These are phyloP conservation scores for Trametes cubensis DNA, from an alignment of 768 basidiomycete species.

Conservation along the genomic window DNA sequence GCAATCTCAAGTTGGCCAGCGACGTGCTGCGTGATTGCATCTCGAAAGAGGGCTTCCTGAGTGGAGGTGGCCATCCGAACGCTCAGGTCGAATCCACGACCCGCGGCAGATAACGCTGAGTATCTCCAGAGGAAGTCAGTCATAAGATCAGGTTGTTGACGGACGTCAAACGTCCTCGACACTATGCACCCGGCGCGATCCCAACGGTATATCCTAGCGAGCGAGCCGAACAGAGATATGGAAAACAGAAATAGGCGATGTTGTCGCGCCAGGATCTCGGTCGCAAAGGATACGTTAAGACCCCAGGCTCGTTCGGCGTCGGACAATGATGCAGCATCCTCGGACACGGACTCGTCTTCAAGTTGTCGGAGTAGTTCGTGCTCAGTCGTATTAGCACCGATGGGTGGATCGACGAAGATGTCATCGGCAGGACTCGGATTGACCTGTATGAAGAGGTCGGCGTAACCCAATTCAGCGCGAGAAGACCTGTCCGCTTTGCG, in stretches of 20 bases:
- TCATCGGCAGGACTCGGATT: background rate
- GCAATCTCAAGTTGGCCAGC: background rate
- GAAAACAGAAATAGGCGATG: constrained; percentile 35
- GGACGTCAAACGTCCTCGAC: constrained; percentile 32
- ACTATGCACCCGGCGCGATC: constrained; percentile 40
- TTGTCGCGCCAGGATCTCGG: constrained; percentile 29
- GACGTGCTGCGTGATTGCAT: background rate
- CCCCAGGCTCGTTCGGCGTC: background rate
- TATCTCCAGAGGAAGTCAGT: constrained; percentile 38
- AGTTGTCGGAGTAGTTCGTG: too few species aligned
- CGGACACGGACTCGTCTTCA: background rate
- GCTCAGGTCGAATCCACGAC: constrained; percentile 33
- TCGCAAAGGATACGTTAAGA: background rate
- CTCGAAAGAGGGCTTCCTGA: constrained; percentile 9
- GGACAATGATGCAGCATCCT: background rate
- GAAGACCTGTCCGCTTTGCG: background rate
- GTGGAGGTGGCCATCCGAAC: background rate
- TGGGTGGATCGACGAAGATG: constrained; percentile 17
- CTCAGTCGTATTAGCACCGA: too few species aligned
- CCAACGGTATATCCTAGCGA: constrained; percentile 35
- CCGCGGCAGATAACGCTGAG: constrained; percentile 8
- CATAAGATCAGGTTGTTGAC: constrained; percentile 24
- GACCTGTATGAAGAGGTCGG: constrained; percentile 21
- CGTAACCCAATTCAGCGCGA: constrained; percentile 6
- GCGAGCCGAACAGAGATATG: constrained; percentile 30